phyloP scores from a whole-genome alignment of 129 eudicot genomes.

The Arctium minus region DNA sequence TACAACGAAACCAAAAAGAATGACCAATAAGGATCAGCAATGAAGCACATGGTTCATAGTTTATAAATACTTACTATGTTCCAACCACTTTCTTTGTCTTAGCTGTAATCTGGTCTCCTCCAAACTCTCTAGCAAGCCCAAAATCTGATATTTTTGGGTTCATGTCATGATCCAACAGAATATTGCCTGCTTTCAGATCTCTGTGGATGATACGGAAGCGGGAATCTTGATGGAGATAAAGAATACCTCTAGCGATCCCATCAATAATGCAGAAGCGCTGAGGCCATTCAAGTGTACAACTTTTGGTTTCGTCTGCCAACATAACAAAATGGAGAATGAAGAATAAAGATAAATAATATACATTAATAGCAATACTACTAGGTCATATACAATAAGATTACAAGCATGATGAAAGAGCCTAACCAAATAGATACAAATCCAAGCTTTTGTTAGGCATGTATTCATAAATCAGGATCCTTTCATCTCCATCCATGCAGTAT shows the following conservation, averaged over 20 bases:
- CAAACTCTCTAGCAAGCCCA: constrained; percentile 36
- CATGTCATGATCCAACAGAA: constrained; percentile 33
- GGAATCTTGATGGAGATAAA: constrained; percentile 40
- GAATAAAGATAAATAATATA: background rate
- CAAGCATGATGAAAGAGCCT: background rate
- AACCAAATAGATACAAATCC: constrained; percentile 38
- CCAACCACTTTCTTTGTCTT: constrained; percentile 34
- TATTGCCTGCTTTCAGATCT: constrained; percentile 33
- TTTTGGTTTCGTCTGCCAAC: constrained; percentile 25
- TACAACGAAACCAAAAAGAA: constrained; percentile 3
- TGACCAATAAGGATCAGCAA: background rate
- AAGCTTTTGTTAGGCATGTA: constrained; percentile 44
- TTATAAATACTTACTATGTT: constrained; percentile 24
- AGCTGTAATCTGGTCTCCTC: constrained; percentile 27
- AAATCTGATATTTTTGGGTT: constrained; percentile 43
- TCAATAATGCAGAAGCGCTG: constrained; percentile 20
- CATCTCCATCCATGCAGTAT: constrained; percentile 33
- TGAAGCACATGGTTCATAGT: background rate
- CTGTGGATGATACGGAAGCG: constrained; percentile 34
- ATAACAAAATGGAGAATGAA: background rate
- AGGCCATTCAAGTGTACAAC: constrained; percentile 30
- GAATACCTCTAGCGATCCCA: constrained; percentile 38
- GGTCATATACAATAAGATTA: no score
- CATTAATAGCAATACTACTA: no score
- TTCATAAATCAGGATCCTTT: constrained; percentile 42